These are phyloP conservation scores for Leptodermis oblonga DNA, from an alignment of 257 asterid genomes.

Conservation along the genomic window DNA sequence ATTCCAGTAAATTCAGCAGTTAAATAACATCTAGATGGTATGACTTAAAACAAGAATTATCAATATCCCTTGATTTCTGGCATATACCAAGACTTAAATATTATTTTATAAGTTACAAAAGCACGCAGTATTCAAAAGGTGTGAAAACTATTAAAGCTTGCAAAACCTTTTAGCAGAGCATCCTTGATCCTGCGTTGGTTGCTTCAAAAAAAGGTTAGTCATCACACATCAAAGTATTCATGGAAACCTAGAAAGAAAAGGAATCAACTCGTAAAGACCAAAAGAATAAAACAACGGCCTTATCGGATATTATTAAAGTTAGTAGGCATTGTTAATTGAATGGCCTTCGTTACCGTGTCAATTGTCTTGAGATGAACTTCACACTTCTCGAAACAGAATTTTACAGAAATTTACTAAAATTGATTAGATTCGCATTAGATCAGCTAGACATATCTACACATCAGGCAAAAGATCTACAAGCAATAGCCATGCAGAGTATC, in stretches of 20 bases:
- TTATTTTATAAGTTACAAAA: background rate
- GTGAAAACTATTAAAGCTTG: background rate
- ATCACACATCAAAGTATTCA: background rate
- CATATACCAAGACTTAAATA: background rate
- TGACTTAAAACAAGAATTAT: background rate
- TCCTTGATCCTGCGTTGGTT: background rate
- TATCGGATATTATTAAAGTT: background rate
- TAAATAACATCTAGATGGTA: background rate
- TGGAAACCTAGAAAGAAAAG: background rate
- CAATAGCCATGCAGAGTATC: background rate
- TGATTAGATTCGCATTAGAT: background rate
- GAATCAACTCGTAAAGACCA: background rate
- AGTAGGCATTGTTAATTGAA: background rate
- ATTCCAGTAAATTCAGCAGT: background rate
- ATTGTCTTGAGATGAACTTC: background rate
- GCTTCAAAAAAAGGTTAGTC: background rate
- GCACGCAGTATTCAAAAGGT: background rate
- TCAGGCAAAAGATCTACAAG: background rate
- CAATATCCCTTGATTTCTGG: background rate
- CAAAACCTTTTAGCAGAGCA: background rate
- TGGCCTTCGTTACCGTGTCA: background rate
- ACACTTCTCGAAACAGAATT: background rate
- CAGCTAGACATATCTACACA: background rate
- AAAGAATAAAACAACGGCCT: background rate
- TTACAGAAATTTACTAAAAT: background rate